Conservation (phyloP, 2,329 filamentous ascomycete species). For the Colletotrichum spinosum region DNA sequence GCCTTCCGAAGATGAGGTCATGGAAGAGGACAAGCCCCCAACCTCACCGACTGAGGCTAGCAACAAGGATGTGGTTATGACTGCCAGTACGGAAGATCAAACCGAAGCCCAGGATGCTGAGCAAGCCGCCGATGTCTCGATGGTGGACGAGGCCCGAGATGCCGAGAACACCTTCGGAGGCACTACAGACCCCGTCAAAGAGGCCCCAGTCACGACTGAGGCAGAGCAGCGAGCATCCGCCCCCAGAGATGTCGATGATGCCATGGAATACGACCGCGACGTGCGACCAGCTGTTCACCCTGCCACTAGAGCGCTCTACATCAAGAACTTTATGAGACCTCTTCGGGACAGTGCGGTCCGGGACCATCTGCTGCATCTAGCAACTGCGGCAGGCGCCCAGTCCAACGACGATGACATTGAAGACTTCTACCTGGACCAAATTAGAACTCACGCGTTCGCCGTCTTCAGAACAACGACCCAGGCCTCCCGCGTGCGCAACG, state of each 20-base stretch:
- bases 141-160: neutral
- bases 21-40: constrained; percentile 19
- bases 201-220: neutral
- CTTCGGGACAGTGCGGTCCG: constrained; percentile 76
- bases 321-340: constrained; percentile 90
- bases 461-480: constrained; percentile 75
- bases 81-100: neutral
- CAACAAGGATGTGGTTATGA: constrained; percentile 20
- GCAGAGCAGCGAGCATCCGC: constrained; percentile 6
- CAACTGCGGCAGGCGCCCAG: constrained; percentile 65
- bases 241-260: constrained; percentile 37
- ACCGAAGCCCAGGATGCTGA: constrained; percentile 8
- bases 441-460: constrained; percentile 90
- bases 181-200: neutral
- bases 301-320: constrained; percentile 84
- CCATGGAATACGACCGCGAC: constrained; percentile 49
- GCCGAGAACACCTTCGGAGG: constrained; percentile 1
- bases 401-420: constrained; percentile 68
- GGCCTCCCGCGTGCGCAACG: constrained; percentile 80
- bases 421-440: constrained; percentile 82
- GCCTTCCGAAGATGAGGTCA: constrained; percentile 3
- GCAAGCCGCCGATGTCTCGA: neutral
- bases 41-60: neutral
- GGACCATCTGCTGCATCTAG: constrained; percentile 76
- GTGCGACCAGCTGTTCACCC: constrained; percentile 73